A percentile compares a stretch with the other conserved stretches of the same genome.
These are phyloP conservation scores for Rubroboletus pulcherrimus DNA, from an alignment of 768 basidiomycete species.

Conservation along the genomic window DNA sequence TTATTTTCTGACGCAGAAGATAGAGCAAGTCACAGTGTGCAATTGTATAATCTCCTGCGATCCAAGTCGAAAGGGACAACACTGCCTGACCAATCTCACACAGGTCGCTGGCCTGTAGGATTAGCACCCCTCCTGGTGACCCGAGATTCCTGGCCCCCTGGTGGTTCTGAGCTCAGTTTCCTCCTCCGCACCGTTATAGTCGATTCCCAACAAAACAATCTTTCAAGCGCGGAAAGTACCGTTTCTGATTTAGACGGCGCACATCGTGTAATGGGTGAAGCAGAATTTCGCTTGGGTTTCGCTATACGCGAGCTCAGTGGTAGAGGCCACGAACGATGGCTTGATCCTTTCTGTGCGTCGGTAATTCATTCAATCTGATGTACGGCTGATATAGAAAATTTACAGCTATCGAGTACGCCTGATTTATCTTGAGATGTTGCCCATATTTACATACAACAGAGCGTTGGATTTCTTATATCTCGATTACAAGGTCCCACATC, in stretches of 20 bases:
- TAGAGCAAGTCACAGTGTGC: constrained; percentile 33
- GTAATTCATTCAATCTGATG: not conserved
- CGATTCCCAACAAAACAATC: constrained; percentile 56
- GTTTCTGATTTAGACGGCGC: constrained; percentile 31
- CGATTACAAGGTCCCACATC: constrained; percentile 84
- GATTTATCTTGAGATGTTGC: not conserved
- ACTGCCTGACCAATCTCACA: constrained; percentile 20
- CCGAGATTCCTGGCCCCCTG: constrained; percentile 81
- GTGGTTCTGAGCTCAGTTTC: constrained; percentile 80
- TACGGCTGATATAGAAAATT: constrained; percentile 1
- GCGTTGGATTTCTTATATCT: constrained; percentile 89
- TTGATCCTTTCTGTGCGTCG: constrained; percentile 73
- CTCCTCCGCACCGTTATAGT: constrained; percentile 81
- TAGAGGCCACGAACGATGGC: constrained; percentile 68
- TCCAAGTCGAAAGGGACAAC: constrained; percentile 11
- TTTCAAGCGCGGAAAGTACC: constrained; percentile 14
- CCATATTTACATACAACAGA: constrained; percentile 36
- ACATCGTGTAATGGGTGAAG: constrained; percentile 49
- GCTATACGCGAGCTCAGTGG: constrained; percentile 73
- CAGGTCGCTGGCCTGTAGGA: constrained; percentile 59
- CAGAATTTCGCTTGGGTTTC: constrained; percentile 77
- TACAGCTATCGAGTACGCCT: constrained; percentile 22
- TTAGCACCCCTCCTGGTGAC: constrained; percentile 70
- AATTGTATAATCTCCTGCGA: constrained; percentile 23
- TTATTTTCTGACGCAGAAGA: constrained; percentile 75